These are phyloP conservation scores for Globisporangium radiosum DNA, from an alignment of 352 stramenopile species.

Conservation along the genomic window DNA sequence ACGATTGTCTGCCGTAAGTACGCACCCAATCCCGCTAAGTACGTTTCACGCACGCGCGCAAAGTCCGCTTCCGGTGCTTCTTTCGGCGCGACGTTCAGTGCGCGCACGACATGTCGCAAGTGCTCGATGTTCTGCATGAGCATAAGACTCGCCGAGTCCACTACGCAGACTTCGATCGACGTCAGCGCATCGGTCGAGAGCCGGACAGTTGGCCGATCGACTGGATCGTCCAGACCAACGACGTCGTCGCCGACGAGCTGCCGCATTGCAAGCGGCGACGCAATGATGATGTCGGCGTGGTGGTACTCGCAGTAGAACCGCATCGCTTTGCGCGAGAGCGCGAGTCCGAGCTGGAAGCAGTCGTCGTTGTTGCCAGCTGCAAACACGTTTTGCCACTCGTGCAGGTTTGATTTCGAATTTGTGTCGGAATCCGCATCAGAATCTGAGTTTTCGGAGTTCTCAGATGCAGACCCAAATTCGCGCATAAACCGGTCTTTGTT, in stretches of 20 bases:
- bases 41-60: slow-evolving; percentile 65
- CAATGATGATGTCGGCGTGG: slow-evolving; percentile 68
- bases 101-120: slow-evolving; percentile 51
- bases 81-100: slow-evolving; percentile 55
- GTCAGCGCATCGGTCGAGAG: slow-evolving; percentile 66
- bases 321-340: slow-evolving; percentile 55
- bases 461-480: slow-evolving; percentile 40
- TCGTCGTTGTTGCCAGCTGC: slow-evolving; percentile 73
- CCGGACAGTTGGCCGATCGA: slow-evolving; percentile 22
- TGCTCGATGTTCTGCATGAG: slow-evolving; percentile 83
- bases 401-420: slow-evolving; percentile 16
- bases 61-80: slow-evolving; percentile 73
- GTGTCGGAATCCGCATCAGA: slow-evolving; percentile 14
- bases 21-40: slow-evolving; percentile 52
- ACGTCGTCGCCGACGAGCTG: slow-evolving; percentile 69
- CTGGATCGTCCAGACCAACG: slow-evolving; percentile 27
- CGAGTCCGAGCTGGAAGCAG: slow-evolving; percentile 71
- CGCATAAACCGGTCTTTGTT: slow-evolving; percentile 72
- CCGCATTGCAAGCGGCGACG: slow-evolving; percentile 60
- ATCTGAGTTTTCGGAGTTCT: slow-evolving; percentile 7
- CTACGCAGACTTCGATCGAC: slow-evolving; percentile 75
- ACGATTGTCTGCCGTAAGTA: slow-evolving; percentile 77
- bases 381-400: slow-evolving; percentile 76
- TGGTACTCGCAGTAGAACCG: slow-evolving; percentile 79
- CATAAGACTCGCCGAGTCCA: slow-evolving; percentile 72